Evolutionary conservation across 1,284 basidiomycete genomes (phyloP), one percentile per base, ranked within the genome.

Genomic region (Fistulinella cinereoalba): DNA sequence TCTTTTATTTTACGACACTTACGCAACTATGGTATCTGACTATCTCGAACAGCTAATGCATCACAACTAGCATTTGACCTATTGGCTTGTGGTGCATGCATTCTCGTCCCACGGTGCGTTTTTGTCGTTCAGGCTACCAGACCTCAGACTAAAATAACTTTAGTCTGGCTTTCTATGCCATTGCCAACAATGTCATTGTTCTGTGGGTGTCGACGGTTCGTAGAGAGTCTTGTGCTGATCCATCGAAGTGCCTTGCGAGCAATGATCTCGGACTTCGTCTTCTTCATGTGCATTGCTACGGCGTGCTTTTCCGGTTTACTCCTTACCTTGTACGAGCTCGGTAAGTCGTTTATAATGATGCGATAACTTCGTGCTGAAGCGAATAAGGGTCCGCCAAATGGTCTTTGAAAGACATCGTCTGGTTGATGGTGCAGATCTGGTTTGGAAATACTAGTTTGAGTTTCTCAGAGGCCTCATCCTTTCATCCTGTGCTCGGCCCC

Each of bases 271-370:
- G 85, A 92, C 47, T 94, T 92, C 61, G 66, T 90, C 3, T 83
- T 90, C 62, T 95, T 96, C 71, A 90, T 94, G 58, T 75, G 77
- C 13, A 83, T 94, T 33, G 88, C 89, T 8, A 77, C 76, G 1
- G 80, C 84, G n/a, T 90, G 88, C 60, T 94, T 95, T 68, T 92
- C 88, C 15, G 92, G 92, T 4, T 71, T 95, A 32, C 73, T 91
- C 16, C 91, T 93, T 68, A 91, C 90, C 1, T 71, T 94, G 24
- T 89, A 87, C 78, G 85, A 80, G 2, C 75, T 94, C 6, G 85
- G 88, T 74, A 63, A 49, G 67, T 42, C 19, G 6, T 44, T 10
- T 7, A 43, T 11, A 16, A 24, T n/a, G n/a, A n/a, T n/a, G 23
- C 21, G 15, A 24, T 32, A 34, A n/a, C 31, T 32, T 16, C 8